phyloP scores from a whole-genome alignment of 2,329 filamentous ascomycete species.

The Monosporascus ibericus region DNA sequence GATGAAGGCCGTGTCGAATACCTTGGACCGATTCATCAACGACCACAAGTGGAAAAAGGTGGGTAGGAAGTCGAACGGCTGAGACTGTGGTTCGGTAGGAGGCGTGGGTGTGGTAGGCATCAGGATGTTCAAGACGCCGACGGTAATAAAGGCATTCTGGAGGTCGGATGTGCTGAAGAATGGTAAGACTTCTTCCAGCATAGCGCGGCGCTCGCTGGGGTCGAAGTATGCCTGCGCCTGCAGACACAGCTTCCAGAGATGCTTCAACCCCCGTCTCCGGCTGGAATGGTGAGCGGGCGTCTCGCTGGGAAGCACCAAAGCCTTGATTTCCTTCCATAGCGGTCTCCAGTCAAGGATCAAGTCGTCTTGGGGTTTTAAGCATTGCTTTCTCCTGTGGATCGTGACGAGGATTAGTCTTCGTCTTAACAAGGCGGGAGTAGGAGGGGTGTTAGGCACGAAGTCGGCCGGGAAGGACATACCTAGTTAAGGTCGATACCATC shows the following conservation, averaged over 20 bases:
- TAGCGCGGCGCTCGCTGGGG: conserved; percentile 73
- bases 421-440: conserved; percentile 1
- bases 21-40: conserved; percentile 80
- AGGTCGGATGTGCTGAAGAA: conserved; percentile 93
- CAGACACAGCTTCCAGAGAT: conserved; percentile 79
- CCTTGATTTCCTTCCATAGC: conserved; percentile 87
- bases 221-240: conserved; percentile 93
- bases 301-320: conserved; percentile 81
- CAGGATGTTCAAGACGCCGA: conserved; percentile 78
- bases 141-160: conserved; percentile 88
- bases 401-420: conserved; percentile 1
- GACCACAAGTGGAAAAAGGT: conserved; percentile 98
- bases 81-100: conserved; percentile 64
- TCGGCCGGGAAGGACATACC: conserved; percentile 49
- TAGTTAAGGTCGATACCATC: conserved; percentile 95
- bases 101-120: conserved; percentile 79
- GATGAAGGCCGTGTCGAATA: conserved; percentile 79
- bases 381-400: conserved; percentile 75
- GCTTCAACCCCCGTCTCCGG: conserved; percentile 51
- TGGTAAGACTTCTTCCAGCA: conserved; percentile 73
- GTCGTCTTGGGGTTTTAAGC: conserved; percentile 84
- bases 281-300: conserved; percentile 58
- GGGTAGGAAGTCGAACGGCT: conserved; percentile 82
- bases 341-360: conserved; percentile 90
- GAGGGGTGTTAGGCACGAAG: background rate